Evolutionary conservation across 305 asterid species (phyloP).

Genomic region (Lippia alba): DNA sequence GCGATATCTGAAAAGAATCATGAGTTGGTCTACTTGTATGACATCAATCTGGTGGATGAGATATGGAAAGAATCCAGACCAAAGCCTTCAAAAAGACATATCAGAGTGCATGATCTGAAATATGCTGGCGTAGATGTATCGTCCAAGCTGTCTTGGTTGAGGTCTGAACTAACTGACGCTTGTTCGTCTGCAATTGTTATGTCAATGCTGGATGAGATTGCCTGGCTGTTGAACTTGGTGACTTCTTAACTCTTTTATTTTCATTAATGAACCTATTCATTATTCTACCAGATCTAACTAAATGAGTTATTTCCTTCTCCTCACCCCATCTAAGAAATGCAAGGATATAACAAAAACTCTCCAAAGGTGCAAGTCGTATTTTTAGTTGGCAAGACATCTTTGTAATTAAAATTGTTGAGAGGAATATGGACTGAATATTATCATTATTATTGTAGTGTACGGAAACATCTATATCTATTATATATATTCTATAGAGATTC

Average conservation of each 20-base stretch:
- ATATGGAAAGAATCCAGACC: slow-evolving; percentile 92
- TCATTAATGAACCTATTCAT: slow-evolving; percentile 11
- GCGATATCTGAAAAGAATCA: slow-evolving; percentile 78
- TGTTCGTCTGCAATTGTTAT: slow-evolving; percentile 88
- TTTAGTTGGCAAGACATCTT: slow-evolving; percentile 4
- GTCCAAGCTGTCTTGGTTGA: slow-evolving; percentile 77
- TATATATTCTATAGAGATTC: too few relatives aligned
- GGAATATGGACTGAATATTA: too few relatives aligned
- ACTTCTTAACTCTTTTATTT: slow-evolving; percentile 26
- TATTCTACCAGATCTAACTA: slow-evolving; percentile 12
- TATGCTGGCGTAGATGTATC: slow-evolving; percentile 88
- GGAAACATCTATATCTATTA: too few relatives aligned
- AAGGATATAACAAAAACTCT: background rate
- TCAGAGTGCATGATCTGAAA: slow-evolving; percentile 84
- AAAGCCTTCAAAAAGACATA: slow-evolving; percentile 63
- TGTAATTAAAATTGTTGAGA: slow-evolving; percentile 1
- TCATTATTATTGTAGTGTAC: too few relatives aligned
- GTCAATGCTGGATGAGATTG: slow-evolving; percentile 96
- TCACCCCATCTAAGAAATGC: slow-evolving; percentile 19
- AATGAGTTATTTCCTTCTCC: slow-evolving; percentile 11
- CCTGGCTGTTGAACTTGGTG: slow-evolving; percentile 99
- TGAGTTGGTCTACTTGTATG: slow-evolving; percentile 83
- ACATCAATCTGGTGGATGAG: slow-evolving; percentile 91
- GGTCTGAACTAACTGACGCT: slow-evolving; percentile 73
- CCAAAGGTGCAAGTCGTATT: background rate